A percentile compares a stretch with the other conserved stretches of the same genome.
Conservation (phyloP, 73 alveolate species). For the Paramecium bursaria region DNA sequence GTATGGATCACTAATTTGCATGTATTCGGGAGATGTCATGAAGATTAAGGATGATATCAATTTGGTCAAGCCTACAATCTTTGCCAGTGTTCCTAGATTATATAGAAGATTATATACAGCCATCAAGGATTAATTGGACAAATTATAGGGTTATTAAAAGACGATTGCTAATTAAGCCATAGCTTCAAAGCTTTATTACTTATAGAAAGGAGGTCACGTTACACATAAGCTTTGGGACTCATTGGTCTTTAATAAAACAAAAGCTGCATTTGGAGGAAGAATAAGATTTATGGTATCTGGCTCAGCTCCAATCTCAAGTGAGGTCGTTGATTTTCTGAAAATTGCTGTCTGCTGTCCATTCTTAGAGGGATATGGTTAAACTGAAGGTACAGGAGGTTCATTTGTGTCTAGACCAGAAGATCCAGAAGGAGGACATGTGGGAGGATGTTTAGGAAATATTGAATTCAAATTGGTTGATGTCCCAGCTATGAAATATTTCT, state of each 20-base stretch:
- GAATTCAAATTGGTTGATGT: slow-evolving; percentile 86
- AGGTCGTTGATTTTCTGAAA: slow-evolving; percentile 79
- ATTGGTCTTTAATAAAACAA: slow-evolving; percentile 82
- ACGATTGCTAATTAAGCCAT: slow-evolving; percentile 84
- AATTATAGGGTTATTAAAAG: slow-evolving; percentile 76
- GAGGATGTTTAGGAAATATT: slow-evolving; percentile 78
- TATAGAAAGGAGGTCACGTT: slow-evolving; percentile 66
- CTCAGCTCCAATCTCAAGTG: slow-evolving; percentile 89
- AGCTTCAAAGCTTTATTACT: slow-evolving; percentile 70
- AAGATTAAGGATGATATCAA: slow-evolving; percentile 87
- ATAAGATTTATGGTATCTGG: slow-evolving; percentile 87
- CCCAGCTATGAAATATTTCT: slow-evolving; percentile 85
- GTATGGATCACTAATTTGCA: slow-evolving; percentile 84
- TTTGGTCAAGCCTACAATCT: slow-evolving; percentile 93
- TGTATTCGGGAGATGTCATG: slow-evolving; percentile 88
- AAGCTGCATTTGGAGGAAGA: slow-evolving; percentile 89
- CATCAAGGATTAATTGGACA: slow-evolving; percentile 77
- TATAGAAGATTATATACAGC: slow-evolving; percentile 88
- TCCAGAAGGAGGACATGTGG: slow-evolving; percentile 83
- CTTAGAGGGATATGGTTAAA: slow-evolving; percentile 94
- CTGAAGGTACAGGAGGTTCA: slow-evolving; percentile 92
- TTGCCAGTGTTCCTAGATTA: slow-evolving; percentile 98
- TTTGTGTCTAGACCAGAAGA: slow-evolving; percentile 73
- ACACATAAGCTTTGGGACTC: slow-evolving; percentile 85
- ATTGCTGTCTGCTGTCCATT: slow-evolving; percentile 81